phyloP scores from a whole-genome alignment of 1,284 basidiomycete species.

The Puccinia triticina region DNA sequence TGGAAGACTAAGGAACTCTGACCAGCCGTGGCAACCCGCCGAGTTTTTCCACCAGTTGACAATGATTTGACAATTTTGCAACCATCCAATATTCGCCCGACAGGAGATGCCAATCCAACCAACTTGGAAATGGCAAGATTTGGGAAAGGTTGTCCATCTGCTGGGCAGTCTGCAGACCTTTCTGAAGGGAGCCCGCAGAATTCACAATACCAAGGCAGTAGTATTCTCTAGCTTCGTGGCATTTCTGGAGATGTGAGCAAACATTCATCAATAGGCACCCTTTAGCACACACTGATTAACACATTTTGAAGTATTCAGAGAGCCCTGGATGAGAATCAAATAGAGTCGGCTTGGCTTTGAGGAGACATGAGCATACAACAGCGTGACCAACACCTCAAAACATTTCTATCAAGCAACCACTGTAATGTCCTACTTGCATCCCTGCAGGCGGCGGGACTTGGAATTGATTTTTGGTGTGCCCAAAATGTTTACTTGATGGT shows the following conservation, averaged over 20 bases:
- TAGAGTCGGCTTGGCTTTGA: background rate
- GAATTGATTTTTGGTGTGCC: background rate
- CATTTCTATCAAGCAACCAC: background rate
- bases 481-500: too few species aligned
- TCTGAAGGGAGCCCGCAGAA: background rate
- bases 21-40: background rate
- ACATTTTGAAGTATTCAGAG: background rate
- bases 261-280: too few species aligned
- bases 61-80: background rate
- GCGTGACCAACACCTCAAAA: background rate
- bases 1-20: background rate
- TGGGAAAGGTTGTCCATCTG: background rate
- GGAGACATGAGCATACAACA: background rate
- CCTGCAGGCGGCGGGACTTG: too few species aligned
- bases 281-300: too few species aligned
- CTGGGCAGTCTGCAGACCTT: background rate
- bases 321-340: background rate
- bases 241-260: background rate
- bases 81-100: background rate
- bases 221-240: background rate
- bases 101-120: background rate
- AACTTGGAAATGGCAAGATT: constrained; percentile 3
- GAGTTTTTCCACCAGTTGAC: constrained; percentile 3
- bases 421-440: background rate
- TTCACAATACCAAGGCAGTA: background rate